Conservation (phyloP, 2,329 filamentous ascomycete genomes). For the Seiridium cupressi region DNA sequence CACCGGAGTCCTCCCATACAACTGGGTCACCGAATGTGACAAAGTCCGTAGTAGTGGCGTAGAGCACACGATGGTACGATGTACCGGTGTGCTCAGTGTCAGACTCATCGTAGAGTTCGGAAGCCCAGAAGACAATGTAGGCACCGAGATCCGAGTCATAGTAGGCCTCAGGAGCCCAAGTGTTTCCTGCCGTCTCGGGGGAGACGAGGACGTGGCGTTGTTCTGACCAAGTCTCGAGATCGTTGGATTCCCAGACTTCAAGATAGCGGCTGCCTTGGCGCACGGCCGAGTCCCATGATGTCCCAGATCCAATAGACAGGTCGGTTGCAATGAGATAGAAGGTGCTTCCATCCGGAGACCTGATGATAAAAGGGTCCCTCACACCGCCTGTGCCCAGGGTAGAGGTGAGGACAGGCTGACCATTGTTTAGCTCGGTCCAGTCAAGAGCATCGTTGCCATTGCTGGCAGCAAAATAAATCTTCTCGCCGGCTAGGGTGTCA, state of each 20-base stretch:
- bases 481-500: slow-evolving; percentile 42
- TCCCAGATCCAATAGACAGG: slow-evolving; percentile 52
- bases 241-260: slow-evolving; percentile 51
- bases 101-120: slow-evolving; percentile 38
- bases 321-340: slow-evolving; percentile 53
- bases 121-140: slow-evolving; percentile 48
- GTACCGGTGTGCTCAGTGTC: slow-evolving; percentile 38
- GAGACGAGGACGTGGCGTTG: slow-evolving; percentile 50
- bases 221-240: slow-evolving; percentile 48
- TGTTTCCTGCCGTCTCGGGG: slow-evolving; percentile 48
- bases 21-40: slow-evolving; percentile 44
- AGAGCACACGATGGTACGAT: slow-evolving; percentile 53
- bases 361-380: slow-evolving; percentile 52
- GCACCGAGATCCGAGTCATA: slow-evolving; percentile 40
- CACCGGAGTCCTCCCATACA: slow-evolving; percentile 51
- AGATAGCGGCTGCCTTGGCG: slow-evolving; percentile 47
- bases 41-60: slow-evolving; percentile 48
- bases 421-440: slow-evolving; percentile 49
- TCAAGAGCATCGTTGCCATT: slow-evolving; percentile 50
- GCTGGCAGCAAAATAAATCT: slow-evolving; percentile 51
- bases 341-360: slow-evolving; percentile 46
- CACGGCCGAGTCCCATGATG: slow-evolving; percentile 48
- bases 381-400: slow-evolving; percentile 46
- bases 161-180: slow-evolving; percentile 52
- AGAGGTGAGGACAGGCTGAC: slow-evolving; percentile 43